A percentile compares a stretch with the other conserved stretches of the same genome.
phyloP scores from a whole-genome alignment of 176 grass and related monocot genomes.

The Oryza glumipatula region DNA sequence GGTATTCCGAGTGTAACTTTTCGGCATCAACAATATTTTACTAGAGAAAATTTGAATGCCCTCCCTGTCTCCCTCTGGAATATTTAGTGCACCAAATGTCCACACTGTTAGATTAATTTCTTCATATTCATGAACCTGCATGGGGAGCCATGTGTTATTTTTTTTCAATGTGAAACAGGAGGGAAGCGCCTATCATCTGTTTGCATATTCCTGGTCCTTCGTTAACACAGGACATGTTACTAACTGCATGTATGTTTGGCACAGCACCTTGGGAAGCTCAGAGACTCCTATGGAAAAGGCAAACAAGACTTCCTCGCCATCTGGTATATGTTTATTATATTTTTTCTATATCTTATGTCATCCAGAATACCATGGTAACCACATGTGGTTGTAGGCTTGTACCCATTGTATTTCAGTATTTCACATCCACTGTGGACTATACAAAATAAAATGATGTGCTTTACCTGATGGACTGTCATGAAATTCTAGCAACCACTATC shows the following conservation, averaged over 20 bases:
- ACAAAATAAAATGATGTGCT: background rate
- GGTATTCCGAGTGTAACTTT: background rate
- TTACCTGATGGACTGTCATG: constrained; percentile 4
- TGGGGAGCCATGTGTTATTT: background rate
- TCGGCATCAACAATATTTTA: too few species aligned
- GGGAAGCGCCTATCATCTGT: background rate
- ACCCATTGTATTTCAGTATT: background rate
- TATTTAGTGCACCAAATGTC: background rate
- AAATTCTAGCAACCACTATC: background rate
- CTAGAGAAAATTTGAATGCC: background rate
- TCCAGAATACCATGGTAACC: background rate
- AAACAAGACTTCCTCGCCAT: background rate
- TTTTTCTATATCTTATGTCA: background rate
- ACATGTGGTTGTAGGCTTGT: background rate
- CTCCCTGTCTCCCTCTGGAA: background rate
- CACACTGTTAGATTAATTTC: background rate
- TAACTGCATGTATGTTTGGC: background rate
- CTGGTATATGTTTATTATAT: background rate
- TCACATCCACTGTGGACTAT: background rate
- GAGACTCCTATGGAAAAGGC: background rate
- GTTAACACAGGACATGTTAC: background rate
- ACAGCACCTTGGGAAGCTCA: background rate
- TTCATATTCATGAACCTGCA: constrained; percentile 2
- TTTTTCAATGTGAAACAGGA: background rate
- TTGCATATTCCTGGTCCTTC: background rate